Conservation (phyloP, 257 asterid genomes). For the Lycium ferocissimum region DNA sequence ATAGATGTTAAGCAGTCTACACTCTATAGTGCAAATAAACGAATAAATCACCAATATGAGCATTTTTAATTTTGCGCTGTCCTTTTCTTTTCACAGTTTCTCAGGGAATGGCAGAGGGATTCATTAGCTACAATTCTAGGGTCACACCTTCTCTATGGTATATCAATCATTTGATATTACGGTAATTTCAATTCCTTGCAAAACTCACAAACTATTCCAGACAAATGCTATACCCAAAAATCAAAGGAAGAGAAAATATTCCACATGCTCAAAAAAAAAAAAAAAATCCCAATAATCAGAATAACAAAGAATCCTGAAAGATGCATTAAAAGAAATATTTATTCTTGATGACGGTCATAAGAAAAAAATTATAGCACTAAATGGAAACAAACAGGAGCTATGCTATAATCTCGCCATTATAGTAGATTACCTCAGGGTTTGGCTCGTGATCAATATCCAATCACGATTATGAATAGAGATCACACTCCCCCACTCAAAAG, state of each 20-base stretch:
- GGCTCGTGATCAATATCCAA: neutral
- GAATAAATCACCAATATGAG: neutral
- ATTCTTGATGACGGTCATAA: neutral
- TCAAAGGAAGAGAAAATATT: neutral
- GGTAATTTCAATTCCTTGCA: neutral
- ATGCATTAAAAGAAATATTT: neutral
- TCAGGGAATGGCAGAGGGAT: neutral
- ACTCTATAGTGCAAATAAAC: neutral
- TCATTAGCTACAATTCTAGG: neutral
- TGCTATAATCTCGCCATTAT: neutral
- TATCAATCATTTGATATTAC: slow-evolving; percentile 10
- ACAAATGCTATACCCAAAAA: neutral
- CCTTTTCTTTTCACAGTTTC: slow-evolving; percentile 1
- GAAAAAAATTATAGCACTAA: neutral
- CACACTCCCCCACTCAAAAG: neutral
- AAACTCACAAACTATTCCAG: neutral
- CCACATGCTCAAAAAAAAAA: neutral
- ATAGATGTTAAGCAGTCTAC: neutral
- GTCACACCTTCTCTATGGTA: neutral
- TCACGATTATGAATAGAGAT: neutral
- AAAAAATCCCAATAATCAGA: neutral
- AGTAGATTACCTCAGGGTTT: slow-evolving; percentile 4
- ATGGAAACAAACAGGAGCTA: neutral
- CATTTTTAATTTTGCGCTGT: neutral
- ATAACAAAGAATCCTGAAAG: neutral